These are phyloP conservation scores for Paecilomyces fulvus DNA, from an alignment of 2,329 filamentous ascomycete species.

Conservation along the genomic window DNA sequence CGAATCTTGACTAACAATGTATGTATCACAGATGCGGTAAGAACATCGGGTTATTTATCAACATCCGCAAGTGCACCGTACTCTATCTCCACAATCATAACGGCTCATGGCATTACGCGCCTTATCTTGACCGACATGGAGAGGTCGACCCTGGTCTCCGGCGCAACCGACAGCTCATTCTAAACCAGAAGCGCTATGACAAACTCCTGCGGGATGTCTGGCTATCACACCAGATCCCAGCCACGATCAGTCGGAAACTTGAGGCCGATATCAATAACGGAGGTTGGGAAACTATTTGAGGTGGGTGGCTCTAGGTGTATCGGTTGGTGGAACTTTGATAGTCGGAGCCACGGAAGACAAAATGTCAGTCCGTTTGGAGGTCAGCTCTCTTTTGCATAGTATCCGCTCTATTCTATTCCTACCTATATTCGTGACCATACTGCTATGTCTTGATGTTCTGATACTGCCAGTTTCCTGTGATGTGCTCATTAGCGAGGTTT, in stretches of 20 bases:
- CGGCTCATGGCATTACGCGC: constrained; percentile 77
- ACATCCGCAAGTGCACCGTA: constrained; percentile 90
- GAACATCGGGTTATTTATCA: constrained; percentile 88
- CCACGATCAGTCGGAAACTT: constrained; percentile 77
- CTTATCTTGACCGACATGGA: constrained; percentile 92
- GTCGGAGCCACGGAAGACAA: not conserved
- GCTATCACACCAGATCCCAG: constrained; percentile 78
- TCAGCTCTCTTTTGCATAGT: not conserved
- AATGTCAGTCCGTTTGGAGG: not conserved
- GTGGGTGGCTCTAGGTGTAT: not conserved
- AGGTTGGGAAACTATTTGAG: constrained; percentile 71
- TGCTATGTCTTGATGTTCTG: not conserved
- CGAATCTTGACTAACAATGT: constrained; percentile 8
- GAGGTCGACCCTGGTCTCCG: constrained; percentile 88
- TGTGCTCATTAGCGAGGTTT: not conserved
- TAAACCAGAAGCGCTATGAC: constrained; percentile 93
- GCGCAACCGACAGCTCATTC: constrained; percentile 77
- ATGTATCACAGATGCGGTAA: constrained; percentile 61
- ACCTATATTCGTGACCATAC: not conserved
- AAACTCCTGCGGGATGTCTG: constrained; percentile 76
- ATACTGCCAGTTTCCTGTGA: not conserved
- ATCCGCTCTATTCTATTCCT: not conserved
- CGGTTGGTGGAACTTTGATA: not conserved
- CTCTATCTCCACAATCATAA: constrained; percentile 75
- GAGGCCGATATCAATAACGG: constrained; percentile 96